A percentile compares a stretch with the other conserved stretches of the same genome.
Evolutionary conservation across 2,329 filamentous ascomycete genomes (phyloP).

Genomic region (Xylaria polymorpha): DNA sequence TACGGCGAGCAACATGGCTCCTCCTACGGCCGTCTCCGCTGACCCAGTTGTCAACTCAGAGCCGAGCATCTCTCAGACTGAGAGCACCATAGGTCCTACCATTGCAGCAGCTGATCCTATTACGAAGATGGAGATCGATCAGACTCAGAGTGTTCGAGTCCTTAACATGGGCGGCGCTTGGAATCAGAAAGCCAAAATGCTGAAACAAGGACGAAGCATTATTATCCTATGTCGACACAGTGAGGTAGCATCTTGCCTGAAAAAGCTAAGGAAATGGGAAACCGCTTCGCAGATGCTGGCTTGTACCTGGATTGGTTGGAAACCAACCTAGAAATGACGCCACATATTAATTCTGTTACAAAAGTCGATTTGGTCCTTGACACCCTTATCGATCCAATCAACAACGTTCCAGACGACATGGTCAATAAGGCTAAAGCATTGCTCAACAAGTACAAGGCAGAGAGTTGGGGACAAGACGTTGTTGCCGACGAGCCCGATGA

Average conservation of each 20-base stretch:
- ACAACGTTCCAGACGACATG: slow-evolving; percentile 39
- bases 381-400: not conserved
- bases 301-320: slow-evolving; percentile 45
- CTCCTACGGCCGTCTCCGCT: not conserved
- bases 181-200: slow-evolving; percentile 26
- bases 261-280: slow-evolving; percentile 14
- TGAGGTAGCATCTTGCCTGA: slow-evolving; percentile 13
- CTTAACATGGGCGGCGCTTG: slow-evolving; percentile 30
- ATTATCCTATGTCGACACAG: slow-evolving; percentile 16
- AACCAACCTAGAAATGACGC: slow-evolving; percentile 40
- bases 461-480: slow-evolving; percentile 44
- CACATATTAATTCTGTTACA: slow-evolving; percentile 27
- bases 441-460: slow-evolving; percentile 37
- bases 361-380: slow-evolving; percentile 25
- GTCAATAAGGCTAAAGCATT: slow-evolving; percentile 32
- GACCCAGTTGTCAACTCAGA: slow-evolving; percentile 2
- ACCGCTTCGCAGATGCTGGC: slow-evolving; percentile 30
- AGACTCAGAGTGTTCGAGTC: slow-evolving; percentile 16
- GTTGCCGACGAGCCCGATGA: slow-evolving; percentile 31
- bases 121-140: not conserved
- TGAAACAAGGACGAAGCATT: slow-evolving; percentile 25
- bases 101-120: not conserved
- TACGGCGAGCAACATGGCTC: slow-evolving; percentile 10
- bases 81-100: not conserved
- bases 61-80: not conserved